A percentile compares a stretch with the other conserved stretches of the same genome.
These are phyloP conservation scores for Borealophlyctis nickersoniae DNA, from an alignment of 192 early-diverging fungal species.

Conservation along the genomic window DNA sequence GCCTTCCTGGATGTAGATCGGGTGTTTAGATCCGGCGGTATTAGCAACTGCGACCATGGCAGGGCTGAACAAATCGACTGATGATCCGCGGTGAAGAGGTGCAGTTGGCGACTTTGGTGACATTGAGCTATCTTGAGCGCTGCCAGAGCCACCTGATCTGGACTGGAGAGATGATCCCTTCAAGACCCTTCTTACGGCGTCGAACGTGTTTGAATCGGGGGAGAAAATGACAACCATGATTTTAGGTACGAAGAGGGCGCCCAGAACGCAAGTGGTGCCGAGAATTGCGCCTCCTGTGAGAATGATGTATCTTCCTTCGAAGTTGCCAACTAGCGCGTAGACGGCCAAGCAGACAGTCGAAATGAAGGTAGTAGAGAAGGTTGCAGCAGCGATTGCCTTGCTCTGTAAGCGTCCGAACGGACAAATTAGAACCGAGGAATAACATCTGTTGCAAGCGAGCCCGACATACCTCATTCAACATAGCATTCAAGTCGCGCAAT, in stretches of 20 bases:
- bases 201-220: constrained; percentile 20
- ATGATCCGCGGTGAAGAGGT: too few relatives aligned
- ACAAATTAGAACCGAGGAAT: neutral
- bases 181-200: constrained; percentile 5
- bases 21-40: too few relatives aligned
- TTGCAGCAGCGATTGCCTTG: constrained; percentile 22
- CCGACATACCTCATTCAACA: constrained; percentile 16
- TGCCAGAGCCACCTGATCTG: too few relatives aligned
- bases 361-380: constrained; percentile 21
- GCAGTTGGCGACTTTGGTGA: too few relatives aligned
- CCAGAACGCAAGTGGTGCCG: constrained; percentile 9
- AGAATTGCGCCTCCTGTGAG: constrained; percentile 7
- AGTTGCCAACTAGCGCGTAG: constrained; percentile 11
- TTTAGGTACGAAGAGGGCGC: constrained; percentile 18
- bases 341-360: constrained; percentile 22
- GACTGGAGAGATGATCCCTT: constrained; percentile 8
- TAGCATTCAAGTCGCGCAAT: constrained; percentile 13
- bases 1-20: constrained; percentile 22
- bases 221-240: constrained; percentile 9
- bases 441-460: neutral
- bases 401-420: neutral
- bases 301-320: constrained; percentile 22
- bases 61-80: too few relatives aligned
- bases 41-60: too few relatives aligned
- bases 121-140: too few relatives aligned